phyloP scores from a whole-genome alignment of 106 monocot genomes.

The Dendrobium officinale region DNA sequence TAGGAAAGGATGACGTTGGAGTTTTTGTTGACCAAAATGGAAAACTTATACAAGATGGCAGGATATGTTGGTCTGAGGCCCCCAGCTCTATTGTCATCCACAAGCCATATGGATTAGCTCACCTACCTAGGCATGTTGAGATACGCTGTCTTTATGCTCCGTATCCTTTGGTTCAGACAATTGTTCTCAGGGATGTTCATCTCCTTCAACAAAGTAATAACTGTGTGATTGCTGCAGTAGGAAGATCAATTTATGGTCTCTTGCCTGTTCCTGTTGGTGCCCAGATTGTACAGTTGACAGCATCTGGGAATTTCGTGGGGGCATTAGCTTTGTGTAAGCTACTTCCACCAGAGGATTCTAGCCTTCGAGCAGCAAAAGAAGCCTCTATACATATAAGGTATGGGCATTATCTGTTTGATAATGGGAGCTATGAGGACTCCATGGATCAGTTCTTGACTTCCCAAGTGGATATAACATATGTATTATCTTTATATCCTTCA shows the following conservation, averaged over 20 bases:
- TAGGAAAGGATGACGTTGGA: constrained; percentile 98
- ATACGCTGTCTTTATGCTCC: constrained; percentile 84
- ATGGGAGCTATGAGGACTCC: constrained; percentile 84
- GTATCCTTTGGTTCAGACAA: constrained; percentile 83
- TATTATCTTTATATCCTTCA: constrained; percentile 74
- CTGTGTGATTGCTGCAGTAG: constrained; percentile 64
- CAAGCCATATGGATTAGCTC: constrained; percentile 76
- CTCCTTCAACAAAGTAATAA: constrained; percentile 66
- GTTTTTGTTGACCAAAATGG: constrained; percentile 99
- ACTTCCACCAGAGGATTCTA: constrained; percentile 95
- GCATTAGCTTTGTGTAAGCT: constrained; percentile 91
- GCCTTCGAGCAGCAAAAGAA: constrained; percentile 83
- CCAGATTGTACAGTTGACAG: constrained; percentile 97
- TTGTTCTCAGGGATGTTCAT: constrained; percentile 80
- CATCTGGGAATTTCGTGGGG: constrained; percentile 98
- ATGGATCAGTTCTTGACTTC: constrained; percentile 90
- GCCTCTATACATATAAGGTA: constrained; percentile 94
- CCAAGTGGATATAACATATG: constrained; percentile 91
- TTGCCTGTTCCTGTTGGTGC: constrained; percentile 66
- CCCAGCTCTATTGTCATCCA: constrained; percentile 75
- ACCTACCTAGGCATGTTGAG: constrained; percentile 80
- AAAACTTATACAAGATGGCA: constrained; percentile 90
- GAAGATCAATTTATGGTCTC: constrained; percentile 73
- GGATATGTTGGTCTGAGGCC: constrained; percentile 89
- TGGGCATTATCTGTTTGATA: constrained; percentile 87